These are phyloP conservation scores for Perkinsus olseni DNA, from an alignment of 169 alveolate genomes.

Conservation along the genomic window DNA sequence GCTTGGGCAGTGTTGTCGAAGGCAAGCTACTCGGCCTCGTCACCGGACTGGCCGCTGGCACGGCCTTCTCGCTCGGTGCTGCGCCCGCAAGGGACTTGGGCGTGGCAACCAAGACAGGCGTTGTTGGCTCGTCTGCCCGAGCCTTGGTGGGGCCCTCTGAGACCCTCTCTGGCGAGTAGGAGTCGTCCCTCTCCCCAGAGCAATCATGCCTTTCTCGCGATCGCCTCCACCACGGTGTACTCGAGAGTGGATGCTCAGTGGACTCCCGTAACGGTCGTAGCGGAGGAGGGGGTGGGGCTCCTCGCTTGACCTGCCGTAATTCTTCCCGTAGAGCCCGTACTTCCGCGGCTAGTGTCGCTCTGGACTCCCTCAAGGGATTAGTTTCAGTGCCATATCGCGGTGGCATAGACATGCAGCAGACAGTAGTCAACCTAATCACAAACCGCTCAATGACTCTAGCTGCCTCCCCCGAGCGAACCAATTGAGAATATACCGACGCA, in stretches of 20 bases:
- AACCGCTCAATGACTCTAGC: too few relatives aligned
- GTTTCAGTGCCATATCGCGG: not conserved
- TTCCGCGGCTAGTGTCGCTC: not conserved
- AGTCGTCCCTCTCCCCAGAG: not conserved
- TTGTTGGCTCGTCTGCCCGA: not conserved
- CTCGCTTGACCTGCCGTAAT: not conserved
- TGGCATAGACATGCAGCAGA: not conserved
- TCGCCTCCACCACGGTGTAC: not conserved
- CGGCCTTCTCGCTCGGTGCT: not conserved
- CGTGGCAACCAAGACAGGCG: not conserved
- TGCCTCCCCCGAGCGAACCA: too few relatives aligned
- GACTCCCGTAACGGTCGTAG: not conserved
- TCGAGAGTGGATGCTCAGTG: not conserved
- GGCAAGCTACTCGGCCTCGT: not conserved
- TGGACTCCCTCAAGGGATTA: not conserved
- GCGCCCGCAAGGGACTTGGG: not conserved
- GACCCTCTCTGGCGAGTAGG: not conserved
- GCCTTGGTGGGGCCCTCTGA: not conserved
- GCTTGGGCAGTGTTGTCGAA: not conserved
- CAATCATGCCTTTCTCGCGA: not conserved
- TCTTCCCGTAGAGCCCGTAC: not conserved
- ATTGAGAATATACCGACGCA: not conserved
- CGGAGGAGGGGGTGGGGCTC: not conserved
- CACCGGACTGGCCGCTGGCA: not conserved
- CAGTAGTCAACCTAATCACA: not conserved